Base-by-base conservation (phyloP, 1,284 basidiomycete species). In the Schizophyllum commune region DNA sequence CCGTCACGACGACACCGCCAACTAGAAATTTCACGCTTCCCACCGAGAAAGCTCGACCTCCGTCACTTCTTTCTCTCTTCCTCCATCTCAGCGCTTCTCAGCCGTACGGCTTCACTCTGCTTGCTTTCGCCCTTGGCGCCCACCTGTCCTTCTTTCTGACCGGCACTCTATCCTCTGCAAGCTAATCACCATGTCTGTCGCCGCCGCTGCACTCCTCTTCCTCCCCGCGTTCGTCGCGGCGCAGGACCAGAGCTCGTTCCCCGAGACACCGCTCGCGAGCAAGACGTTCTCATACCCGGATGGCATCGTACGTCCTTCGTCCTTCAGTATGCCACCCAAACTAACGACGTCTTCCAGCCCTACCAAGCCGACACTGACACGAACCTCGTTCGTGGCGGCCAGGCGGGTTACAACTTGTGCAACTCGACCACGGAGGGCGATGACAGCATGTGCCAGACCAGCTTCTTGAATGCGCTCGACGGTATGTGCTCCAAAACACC, bases 391-490 rank as follows among this genome's bases (percentile, higher is more conserved):
- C 84, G 86, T 65, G 86, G 86, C 13, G 68, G 73, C 32, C 86
- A 88, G 68, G 68, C 63, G 19, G 88, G 88, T 7, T 89, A 83
- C 77, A 90, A 89, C 72, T 66, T 74, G 3, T 91, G 89, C 72
- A 89, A 90, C 74, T 79, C 83, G 3, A 88, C 86, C 5, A 90
- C 88, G 6, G 75, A 84, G 71, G 80, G 78, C 66, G 79, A 78
- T 60, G 56, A 77, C 2, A 88, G 87, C 0, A 64, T 79, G 57
- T 90, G 89, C 68, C 88, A 90, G 72, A 90, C 88, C 0, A 71
- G 76, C 0, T 77, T 85, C 63, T 68, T 82, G 39, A 84, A 84
- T 74, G 68, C 72, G 63, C 68, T 83, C 32, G 79, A 82, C 63
- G 85, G 85, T 84, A 60, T 7, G 74, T 68, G 17, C 21, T 17